Base-by-base conservation (phyloP, 352 stramenopile genomes). In the Globisporangium lucens region DNA sequence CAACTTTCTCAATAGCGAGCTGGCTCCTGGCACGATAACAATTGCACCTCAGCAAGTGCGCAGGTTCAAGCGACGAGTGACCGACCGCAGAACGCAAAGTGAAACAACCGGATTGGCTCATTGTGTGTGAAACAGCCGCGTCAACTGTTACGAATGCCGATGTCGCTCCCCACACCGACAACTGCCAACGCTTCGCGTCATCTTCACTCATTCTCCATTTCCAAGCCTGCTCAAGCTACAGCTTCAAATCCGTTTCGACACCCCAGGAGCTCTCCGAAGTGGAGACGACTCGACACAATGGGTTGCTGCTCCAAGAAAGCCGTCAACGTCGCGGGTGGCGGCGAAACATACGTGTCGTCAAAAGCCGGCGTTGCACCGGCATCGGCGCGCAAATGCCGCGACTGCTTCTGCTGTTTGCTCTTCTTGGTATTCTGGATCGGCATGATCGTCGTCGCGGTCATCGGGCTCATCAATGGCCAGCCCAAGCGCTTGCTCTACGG, bases 371-470 rank as follows among this genome's bases (percentile, higher is more conserved):
- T 92, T n/a, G 74, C 77, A 3, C 86, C 86, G 8, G 80, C 82
- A 0, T 75, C 43, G 1, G 75, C 73, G 49, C 78, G 84, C 13
- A 90, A 89, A 57, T 95, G 84, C 51, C 81, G 85, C 51, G 87
- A 95, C 63, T 72, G 82, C 13, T 73, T 93, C 12, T 95, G 86
- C 59, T 71, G 74, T 2, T 7, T 93, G 22, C 33, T 93, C 15
- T 95, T 94, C 58, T 36, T 73, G 2, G 76, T 86, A n/a, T 93
- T 91, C 68, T 93, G 86, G 85, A 43, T 89, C 41, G 86, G 84
- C 4, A 93, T 92, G 81, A 27, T 85, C 29, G 69, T 75, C n/a
- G 79, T 95, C 30, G 79, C 79, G 0, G 63, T 74, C 29, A 36
- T 90, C 22, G 86, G 82, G 8, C 64, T 90, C 35, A 63, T 88